Base-by-base conservation (phyloP, 176 grass and related monocot species). In the Elaeis guineensis region DNA sequence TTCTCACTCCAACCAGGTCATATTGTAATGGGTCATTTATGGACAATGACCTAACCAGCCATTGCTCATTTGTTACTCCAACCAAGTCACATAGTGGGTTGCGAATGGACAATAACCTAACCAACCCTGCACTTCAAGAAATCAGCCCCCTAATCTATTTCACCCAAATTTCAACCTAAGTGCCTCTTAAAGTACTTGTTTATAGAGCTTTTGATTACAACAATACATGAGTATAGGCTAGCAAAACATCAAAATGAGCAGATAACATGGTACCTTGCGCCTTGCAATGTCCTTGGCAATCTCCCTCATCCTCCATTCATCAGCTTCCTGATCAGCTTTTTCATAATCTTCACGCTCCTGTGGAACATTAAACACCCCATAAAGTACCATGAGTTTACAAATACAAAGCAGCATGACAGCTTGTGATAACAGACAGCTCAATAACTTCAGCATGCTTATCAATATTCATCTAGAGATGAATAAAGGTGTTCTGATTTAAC, bases 291-390 rank as follows among this genome's bases (percentile, higher is more conserved):
- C 87, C 74, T 92, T 92, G 25, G 84, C 84, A 65, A 92, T 92
- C 76, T 92, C 79, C 69, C 80, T 87, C 67, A 82, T 77, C 61
- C 84, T 86, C 87, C 93, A 98, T 67, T 98, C 87, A 85, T 98
- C 93, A 51, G 87, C 84, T 50, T 87, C 87, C 63, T 81, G 75
- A 63, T 92, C 84, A 59, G 83, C 55, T 67, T 76, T 89, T 5
- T 89, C 81, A 72, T 79, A 78, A 71, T 89, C 77, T 54, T 73
- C 93, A 76, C 0, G 52, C 25, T 86, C 84, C 87, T 98, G 59
- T 69, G 39, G 66, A 84, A 75, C 29, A 78, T 64, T 32, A 61
- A 63, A 61, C 49, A 20, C 63, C 58, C 4, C 21, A 7, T 32
- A 71, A 52, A 21, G 11, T 20, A 72, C 1, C 25, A 72, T 44